Base-by-base conservation (phyloP, 306 rosid species). In the Delonix regia region DNA sequence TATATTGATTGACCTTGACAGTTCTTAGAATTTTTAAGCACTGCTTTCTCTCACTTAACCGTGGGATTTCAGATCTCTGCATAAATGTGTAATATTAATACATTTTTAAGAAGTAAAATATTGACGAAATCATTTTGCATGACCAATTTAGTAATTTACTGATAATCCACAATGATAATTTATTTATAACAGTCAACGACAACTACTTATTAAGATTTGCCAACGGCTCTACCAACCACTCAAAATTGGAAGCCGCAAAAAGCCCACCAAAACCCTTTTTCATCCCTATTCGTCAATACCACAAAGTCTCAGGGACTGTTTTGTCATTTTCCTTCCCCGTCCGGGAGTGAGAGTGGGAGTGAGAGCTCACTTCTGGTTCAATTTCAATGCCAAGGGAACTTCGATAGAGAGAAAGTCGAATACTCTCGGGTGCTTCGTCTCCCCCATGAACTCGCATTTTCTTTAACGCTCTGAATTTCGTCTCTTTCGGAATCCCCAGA, bases 31-130 rank as follows among this genome's bases (percentile, higher is more conserved):
- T 65, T 74, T 80, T 83, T 86, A 76, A 87, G 52, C 56, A 38
- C 36, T 74, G 45, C 7, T 73, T 70, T 57, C 71, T 75, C 64
- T 73, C 57, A 67, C 75, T 83, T 70, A 73, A 44, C 55, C 90
- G 91, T 97, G 88, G 97, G 88, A 91, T 94, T 72, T 85, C 97
- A 42, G 84, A 91, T 80, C 69, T 91, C 69, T 94, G 98, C 83
- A 69, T n/a, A n/a, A n/a, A n/a, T n/a, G n/a, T n/a, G n/a, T n/a
- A n/a, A n/a, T n/a, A n/a, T n/a, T n/a, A n/a, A n/a, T n/a, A n/a
- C n/a, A n/a, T n/a, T n/a, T n/a, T n/a, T n/a, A n/a, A n/a, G n/a
- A n/a, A n/a, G n/a, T n/a, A n/a, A n/a, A n/a, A n/a, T n/a, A n/a
- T n/a, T n/a, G n/a, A n/a, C n/a, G n/a, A n/a, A n/a, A n/a, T n/a